Evolutionary conservation across 2,329 filamentous ascomycete species (phyloP), one percentile per base, ranked within the genome.

Genomic region (Colletotrichum melonis): DNA sequence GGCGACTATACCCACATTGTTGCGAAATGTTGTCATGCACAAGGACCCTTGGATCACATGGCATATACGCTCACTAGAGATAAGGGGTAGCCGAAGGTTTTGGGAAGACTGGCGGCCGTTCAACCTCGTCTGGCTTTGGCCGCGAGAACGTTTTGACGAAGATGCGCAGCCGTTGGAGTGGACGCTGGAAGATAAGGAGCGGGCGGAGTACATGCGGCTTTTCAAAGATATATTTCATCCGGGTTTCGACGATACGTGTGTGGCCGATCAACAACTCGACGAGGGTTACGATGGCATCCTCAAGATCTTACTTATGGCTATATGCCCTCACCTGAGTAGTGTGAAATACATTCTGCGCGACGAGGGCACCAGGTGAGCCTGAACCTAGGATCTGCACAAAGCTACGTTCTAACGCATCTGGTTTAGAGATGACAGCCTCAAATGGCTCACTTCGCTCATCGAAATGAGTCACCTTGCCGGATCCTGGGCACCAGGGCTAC

Each of bases 101-200:
- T 69, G 60, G 62, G n/a, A 46, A 8, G 64, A 68, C 19, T 73
- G 70, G 70, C 9, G 9, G 28, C 59, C 70, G 24, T 60, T 68
- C 42, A 60, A 32, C 11, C 32, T 32, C 32, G 32, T 32, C 32
- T 32, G 16, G 30, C 56, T 64, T 30, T 11, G 49, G 24, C 38
- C 24, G 28, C 55, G 49, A 12, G 16, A 16, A 11, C 42, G 19
- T 4, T 57, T 49, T 46, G 35, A 57, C 8, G 30, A 7, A 22
- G 8, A n/a, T 24, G 59, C 35, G 42, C 42, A 19, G 22, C 54
- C 67, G 7, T 26, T 28, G 16, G n/a, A 19, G 5, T 58, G 54
- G 54, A 9, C n/a, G 6, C 24, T 59, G 22, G 30, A n/a, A 5
- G 24, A 32, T 3, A 60, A 28, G 5, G 67, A 70, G 22, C 19